Evolutionary conservation across 1,139 yeast genomes (phyloP).

Genomic region (Saccharomyces hybrid): DNA sequence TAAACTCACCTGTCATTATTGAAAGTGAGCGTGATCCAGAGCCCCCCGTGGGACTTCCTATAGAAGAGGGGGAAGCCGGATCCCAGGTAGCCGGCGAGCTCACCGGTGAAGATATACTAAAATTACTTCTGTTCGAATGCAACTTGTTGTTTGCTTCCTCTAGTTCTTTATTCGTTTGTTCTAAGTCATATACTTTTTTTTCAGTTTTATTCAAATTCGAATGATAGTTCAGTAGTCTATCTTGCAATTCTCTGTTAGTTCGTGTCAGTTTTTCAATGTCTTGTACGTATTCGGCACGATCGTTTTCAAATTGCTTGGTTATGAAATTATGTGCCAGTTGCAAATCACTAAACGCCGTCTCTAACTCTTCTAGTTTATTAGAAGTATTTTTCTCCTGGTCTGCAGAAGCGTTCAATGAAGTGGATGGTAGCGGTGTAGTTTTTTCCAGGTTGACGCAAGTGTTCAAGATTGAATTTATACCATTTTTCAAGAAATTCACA

Average conservation of each 20-base stretch:
- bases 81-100: conserved; percentile 10
- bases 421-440: background rate
- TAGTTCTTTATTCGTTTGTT: conserved; percentile 8
- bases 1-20: conserved; percentile 30
- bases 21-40: conserved; percentile 20
- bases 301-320: conserved; percentile 30
- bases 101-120: conserved; percentile 10
- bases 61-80: conserved; percentile 13
- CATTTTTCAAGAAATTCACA: conserved; percentile 23
- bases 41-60: conserved; percentile 6
- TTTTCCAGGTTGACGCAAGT: background rate
- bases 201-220: conserved; percentile 17
- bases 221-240: conserved; percentile 25
- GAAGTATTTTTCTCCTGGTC: conserved; percentile 2
- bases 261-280: conserved; percentile 26
- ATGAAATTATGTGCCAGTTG: conserved; percentile 32
- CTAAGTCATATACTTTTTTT: conserved; percentile 12
- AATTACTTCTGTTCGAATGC: conserved; percentile 1
- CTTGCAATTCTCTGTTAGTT: conserved; percentile 28
- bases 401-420: conserved; percentile 1
- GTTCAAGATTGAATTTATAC: conserved; percentile 21
- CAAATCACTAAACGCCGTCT: conserved; percentile 30
- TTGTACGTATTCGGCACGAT: conserved; percentile 25
- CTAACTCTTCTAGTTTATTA: conserved; percentile 12
- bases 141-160: conserved; percentile 6